Conservation (phyloP, 2,329 filamentous ascomycete species). For the Aspergillus terreus region DNA sequence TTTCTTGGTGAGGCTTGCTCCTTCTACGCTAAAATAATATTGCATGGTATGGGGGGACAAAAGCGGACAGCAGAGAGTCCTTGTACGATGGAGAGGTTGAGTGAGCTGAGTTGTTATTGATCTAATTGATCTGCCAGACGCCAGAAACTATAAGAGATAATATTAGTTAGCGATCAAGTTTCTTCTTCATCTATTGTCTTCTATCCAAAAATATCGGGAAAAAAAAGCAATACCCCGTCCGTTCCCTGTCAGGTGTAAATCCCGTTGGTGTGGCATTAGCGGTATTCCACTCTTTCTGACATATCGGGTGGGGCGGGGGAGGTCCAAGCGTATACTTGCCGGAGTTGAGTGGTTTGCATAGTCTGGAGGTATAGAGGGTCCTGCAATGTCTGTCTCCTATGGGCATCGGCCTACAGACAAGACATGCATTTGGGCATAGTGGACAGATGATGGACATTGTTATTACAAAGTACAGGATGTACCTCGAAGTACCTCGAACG, state of each 20-base stretch:
- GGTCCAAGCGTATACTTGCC: neutral
- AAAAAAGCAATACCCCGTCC: neutral
- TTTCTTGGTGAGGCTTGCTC: conserved; percentile 8
- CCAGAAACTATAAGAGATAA: conserved; percentile 15
- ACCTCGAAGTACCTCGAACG: too few species aligned
- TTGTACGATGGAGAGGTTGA: conserved; percentile 16
- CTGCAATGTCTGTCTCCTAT: too few species aligned
- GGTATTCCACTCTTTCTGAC: neutral
- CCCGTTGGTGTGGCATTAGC: neutral
- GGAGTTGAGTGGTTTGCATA: neutral
- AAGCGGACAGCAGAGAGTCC: conserved; percentile 6
- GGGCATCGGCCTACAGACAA: too few species aligned
- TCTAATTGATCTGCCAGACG: conserved; percentile 16
- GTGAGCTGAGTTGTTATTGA: conserved; percentile 7
- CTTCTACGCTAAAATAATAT: conserved; percentile 13
- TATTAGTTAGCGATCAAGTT: conserved; percentile 9
- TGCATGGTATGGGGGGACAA: conserved; percentile 10
- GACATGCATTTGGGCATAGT: too few species aligned
- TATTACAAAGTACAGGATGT: too few species aligned
- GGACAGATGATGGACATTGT: too few species aligned
- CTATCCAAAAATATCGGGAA: neutral
- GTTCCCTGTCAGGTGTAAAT: neutral
- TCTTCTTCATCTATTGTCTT: neutral
- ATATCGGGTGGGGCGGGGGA: neutral
- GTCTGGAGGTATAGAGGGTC: too few species aligned